These are phyloP conservation scores for Thalassiosira oceanica DNA, from an alignment of 352 stramenopile species.

Conservation along the genomic window DNA sequence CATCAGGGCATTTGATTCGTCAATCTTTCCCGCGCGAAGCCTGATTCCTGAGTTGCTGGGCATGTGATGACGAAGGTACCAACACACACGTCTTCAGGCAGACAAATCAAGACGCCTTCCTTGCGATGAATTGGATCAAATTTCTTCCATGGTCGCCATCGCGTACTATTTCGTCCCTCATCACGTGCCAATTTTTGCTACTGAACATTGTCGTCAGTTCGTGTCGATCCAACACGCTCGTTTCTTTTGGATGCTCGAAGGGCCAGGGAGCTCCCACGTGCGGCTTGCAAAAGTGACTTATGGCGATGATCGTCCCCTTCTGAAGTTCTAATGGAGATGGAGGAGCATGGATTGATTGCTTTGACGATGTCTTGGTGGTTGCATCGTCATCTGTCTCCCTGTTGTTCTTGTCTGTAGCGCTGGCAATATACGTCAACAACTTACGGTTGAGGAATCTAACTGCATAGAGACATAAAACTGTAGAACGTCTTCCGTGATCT, in stretches of 20 bases:
- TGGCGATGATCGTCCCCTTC: slow-evolving; percentile 56
- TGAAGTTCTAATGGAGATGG: slow-evolving; percentile 16
- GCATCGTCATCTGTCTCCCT: neutral
- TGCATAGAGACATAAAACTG: slow-evolving; percentile 44
- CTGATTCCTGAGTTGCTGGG: slow-evolving; percentile 22
- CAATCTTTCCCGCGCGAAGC: slow-evolving; percentile 21
- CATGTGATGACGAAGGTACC: too few relatives aligned
- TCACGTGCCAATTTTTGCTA: slow-evolving; percentile 50
- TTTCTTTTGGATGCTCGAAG: slow-evolving; percentile 75
- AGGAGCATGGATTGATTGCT: slow-evolving; percentile 3
- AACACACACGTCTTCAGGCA: too few relatives aligned
- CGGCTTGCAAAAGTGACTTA: slow-evolving; percentile 75
- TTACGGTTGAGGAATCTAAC: slow-evolving; percentile 70
- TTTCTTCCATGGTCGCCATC: slow-evolving; percentile 75
- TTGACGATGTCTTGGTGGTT: slow-evolving; percentile 8
- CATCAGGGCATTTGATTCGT: slow-evolving; percentile 36
- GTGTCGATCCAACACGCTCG: slow-evolving; percentile 62
- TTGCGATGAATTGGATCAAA: slow-evolving; percentile 75
- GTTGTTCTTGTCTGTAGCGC: slow-evolving; percentile 1
- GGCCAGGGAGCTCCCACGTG: slow-evolving; percentile 49
- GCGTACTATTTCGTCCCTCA: slow-evolving; percentile 58
- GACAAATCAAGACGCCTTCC: slow-evolving; percentile 39
- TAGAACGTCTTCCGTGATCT: neutral
- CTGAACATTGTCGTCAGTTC: slow-evolving; percentile 64
- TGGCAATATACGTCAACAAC: slow-evolving; percentile 53